Conservation (phyloP, 164 flowering plant genomes). For the Buxus sempervirens region DNA sequence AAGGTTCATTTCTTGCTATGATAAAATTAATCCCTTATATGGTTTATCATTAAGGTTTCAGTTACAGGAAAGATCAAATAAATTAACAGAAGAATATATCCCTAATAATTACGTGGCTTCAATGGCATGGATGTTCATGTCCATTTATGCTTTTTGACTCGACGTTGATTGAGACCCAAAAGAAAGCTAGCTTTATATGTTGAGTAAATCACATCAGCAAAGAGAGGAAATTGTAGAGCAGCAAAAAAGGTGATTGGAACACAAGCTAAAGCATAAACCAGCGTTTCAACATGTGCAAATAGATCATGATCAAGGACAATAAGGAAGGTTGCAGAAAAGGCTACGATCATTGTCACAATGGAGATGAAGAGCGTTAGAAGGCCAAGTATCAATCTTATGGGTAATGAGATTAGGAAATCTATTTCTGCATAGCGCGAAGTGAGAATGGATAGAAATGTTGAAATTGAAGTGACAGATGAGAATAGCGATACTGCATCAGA, state of each 20-base stretch:
- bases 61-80: no score
- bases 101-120: no score
- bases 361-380: constrained; percentile 19
- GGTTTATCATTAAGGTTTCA: no score
- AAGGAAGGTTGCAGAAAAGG: constrained; percentile 19
- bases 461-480: constrained; percentile 29
- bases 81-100: no score
- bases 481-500: constrained; percentile 30
- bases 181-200: constrained; percentile 8
- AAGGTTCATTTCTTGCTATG: no score
- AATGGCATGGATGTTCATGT: no score
- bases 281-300: not conserved
- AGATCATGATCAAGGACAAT: constrained; percentile 14
- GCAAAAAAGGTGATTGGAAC: constrained; percentile 4
- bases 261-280: not conserved
- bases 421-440: constrained; percentile 39
- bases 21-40: no score
- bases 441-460: constrained; percentile 40
- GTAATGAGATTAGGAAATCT: constrained; percentile 33
- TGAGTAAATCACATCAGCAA: constrained; percentile 6
- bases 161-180: not conserved
- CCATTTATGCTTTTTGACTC: no score
- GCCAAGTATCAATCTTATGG: constrained; percentile 25
- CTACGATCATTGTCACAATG: constrained; percentile 23
- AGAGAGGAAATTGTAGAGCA: constrained; percentile 8